Percentiles rank a stretch among this genome's conserved stretches.
Conservation (phyloP, 2,329 filamentous ascomycete genomes). For the Curvularia hawaiiensis region DNA sequence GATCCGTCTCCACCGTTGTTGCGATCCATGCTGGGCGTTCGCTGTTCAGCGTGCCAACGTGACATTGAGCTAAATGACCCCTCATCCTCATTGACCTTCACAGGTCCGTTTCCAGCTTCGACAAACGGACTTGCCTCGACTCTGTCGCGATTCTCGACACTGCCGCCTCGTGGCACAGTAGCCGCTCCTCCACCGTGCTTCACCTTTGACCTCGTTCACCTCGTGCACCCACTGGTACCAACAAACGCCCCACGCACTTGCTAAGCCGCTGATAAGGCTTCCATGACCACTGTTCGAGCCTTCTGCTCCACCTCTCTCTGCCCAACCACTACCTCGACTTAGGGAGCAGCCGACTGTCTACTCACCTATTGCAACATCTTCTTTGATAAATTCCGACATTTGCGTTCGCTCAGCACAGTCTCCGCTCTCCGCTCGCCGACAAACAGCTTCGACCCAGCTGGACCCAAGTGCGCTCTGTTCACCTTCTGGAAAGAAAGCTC, state of each 20-base stretch:
- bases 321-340: conserved; percentile 10
- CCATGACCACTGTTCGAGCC: conserved; percentile 17
- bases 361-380: neutral
- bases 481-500: conserved; percentile 9
- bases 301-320: conserved; percentile 10
- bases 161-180: conserved; percentile 9
- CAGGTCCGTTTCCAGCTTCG: conserved; percentile 15
- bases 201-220: conserved; percentile 11
- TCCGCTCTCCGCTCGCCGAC: conserved; percentile 4
- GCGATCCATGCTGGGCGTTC: conserved; percentile 17
- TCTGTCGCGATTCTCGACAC: conserved; percentile 6
- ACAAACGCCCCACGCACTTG: conserved; percentile 19
- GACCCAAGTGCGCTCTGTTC: neutral
- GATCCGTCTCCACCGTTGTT: conserved; percentile 25
- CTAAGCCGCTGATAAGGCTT: conserved; percentile 26
- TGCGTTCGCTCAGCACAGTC: neutral
- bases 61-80: conserved; percentile 25
- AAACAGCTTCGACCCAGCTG: neutral
- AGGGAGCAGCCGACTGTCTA: neutral
- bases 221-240: conserved; percentile 27
- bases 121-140: conserved; percentile 14
- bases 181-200: conserved; percentile 3
- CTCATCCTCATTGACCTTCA: conserved; percentile 13
- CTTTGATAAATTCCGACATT: neutral
- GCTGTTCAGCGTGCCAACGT: conserved; percentile 25